Conservation (phyloP, 306 rosid species). For the Quercus variabilis region DNA sequence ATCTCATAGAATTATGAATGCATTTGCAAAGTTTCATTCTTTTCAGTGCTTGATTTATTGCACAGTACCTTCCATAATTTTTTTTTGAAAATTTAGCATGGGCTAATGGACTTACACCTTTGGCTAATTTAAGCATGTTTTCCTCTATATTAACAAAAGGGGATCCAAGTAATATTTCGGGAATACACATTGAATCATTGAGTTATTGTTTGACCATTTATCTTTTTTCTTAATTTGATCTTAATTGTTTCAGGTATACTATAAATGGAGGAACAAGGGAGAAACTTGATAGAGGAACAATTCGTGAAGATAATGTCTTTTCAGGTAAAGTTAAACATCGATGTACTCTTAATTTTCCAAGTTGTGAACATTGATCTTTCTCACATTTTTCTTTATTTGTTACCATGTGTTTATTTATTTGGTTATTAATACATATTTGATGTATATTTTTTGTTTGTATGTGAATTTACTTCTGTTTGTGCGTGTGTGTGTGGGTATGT, state of each 20-base stretch:
- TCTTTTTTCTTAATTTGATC: not conserved
- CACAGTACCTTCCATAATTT: not conserved
- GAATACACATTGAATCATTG: not conserved
- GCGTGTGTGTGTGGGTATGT: not conserved
- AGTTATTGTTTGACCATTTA: conserved; percentile 10
- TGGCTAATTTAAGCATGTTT: not conserved
- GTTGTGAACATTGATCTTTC: conserved; percentile 4
- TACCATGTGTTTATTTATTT: not conserved
- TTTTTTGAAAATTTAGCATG: too few species aligned
- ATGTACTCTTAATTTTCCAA: not conserved
- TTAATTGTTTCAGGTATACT: conserved; percentile 60
- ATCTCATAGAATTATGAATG: not conserved
- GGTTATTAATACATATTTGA: not conserved
- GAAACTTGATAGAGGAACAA: conserved; percentile 81
- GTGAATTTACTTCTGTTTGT: not conserved
- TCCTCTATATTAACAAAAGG: not conserved
- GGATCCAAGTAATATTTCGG: not conserved
- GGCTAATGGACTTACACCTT: too few species aligned
- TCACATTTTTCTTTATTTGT: not conserved
- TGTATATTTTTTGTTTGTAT: not conserved
- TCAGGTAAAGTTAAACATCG: conserved; percentile 52
- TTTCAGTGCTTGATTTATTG: not conserved
- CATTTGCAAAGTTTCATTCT: not conserved
- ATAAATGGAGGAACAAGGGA: conserved; percentile 96
- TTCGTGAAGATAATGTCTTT: conserved; percentile 69